Base-by-base conservation (phyloP, 495 filamentous ascomycete species). In the Tricharina praecox region DNA sequence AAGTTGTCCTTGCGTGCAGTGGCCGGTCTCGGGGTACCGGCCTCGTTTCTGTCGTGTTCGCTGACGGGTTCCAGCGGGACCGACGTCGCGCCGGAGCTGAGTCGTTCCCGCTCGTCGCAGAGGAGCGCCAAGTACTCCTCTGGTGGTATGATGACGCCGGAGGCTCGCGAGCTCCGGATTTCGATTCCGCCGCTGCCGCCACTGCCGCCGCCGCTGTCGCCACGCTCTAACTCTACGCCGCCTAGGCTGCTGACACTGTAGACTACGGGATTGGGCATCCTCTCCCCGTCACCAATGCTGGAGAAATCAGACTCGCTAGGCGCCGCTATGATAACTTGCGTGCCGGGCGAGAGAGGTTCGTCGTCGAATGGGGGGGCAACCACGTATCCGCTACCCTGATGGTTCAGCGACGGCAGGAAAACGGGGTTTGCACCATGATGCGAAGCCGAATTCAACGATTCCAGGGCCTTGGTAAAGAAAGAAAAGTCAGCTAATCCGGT, bases 241-340 rank as follows among this genome's bases (percentile, higher is more conserved):
- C 2, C 21, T 11, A 24, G 10, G 40, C 40, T 43, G 40, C 40
- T 43, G 40, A 13, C 2, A 26, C 40, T 43, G 37, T 20, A 9
- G 37, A 40, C 15, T 18, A 21, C 1, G 11, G 1, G 37, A 20
- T 40, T 40, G n/a, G 10, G 37, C 23, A 37, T 37, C 4, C 4
- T 15, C 34, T 11, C 34, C 3, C 11, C 40, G 21, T 25, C 40
- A 11, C n/a, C 24, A 23, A 25, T 26, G 20, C 8, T 13, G 40
- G 21, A 24, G 37, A 40, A 40, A 11, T 43, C 20, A 2, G 40
- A 43, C 1, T 25, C 40, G 21, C 21, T 25, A 11, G 40, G 40
- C 21, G 40, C 40, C 21, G 40, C 40, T 8, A 25, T 23, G 20
- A 43, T 43, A 5, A 43, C 40, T 26, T 43, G 40, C 10, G 40